Evolutionary conservation across 306 rosid genomes (phyloP), one percentile per base, ranked within the genome.

Genomic region (Senna tora): DNA sequence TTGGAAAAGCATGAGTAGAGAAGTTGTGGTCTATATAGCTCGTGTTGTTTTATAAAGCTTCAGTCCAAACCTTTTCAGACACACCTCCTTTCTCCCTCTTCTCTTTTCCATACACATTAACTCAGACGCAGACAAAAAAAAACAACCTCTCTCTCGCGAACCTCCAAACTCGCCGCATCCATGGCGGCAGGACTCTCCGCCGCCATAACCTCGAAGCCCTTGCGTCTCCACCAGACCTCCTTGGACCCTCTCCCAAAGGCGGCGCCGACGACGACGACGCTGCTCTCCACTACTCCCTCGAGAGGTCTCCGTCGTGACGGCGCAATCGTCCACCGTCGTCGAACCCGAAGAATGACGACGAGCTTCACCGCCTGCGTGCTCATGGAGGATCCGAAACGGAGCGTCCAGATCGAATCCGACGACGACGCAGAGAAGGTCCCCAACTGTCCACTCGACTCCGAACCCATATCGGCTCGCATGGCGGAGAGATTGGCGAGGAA

Each of bases 171-270:
- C 0, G 38, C 38, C 28, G 45, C 46, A 13, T 4, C 92, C 69
- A 94, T 94, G 99, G 96, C 96, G 86, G 89, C 67, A 41, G 87
- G 91, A 68, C 67, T 89, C 75, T 80, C 83, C 69, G 77, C 92
- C 87, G 76, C 90, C 77, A 15, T 80, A 66, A 42, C 82, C 66
- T 54, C 83, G 15, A 87, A 76, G 65, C 84, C 97, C 60, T 61
- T 81, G 77, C 85, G 84, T 42, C 67, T 74, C 73, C 51, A 78
- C 80, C 77, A 77, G 6, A 11, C 81, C 71, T 63, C 85, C 71
- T 63, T 84, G 2, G 47, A 4, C 12, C 75, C 68, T 53, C 74
- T 71, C 55, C 73, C 67, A 13, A 87, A 77, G 76, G 76, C 82
- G 61, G 58, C 62, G 10, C 72, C 84, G 22, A 51, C 82, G 38